These are phyloP conservation scores for Maudiozyma turicensis DNA, from an alignment of 805 yeast species.

Conservation along the genomic window DNA sequence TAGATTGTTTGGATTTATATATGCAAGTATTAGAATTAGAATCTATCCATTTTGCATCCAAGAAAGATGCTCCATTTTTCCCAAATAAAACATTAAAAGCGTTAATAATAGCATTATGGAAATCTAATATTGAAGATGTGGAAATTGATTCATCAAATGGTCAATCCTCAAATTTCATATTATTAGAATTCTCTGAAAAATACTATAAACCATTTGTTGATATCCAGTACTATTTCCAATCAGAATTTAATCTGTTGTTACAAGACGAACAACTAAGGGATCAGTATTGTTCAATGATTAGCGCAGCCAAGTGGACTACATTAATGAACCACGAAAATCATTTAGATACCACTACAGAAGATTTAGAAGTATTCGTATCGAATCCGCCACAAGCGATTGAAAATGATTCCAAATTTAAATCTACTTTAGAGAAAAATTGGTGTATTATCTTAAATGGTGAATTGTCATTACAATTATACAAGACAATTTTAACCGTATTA, in stretches of 20 bases:
- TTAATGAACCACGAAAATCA: constrained; percentile 30
- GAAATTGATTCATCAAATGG: constrained; percentile 39
- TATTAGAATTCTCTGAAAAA: constrained; percentile 46
- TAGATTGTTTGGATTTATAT: constrained; percentile 44
- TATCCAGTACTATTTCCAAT: constrained; percentile 63
- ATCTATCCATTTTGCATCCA: constrained; percentile 41
- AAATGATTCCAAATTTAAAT: constrained; percentile 40
- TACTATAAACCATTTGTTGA: constrained; percentile 60
- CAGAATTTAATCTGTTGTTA: constrained; percentile 32
- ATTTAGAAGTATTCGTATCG: constrained; percentile 31
- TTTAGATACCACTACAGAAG: constrained; percentile 23
- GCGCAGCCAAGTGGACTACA: constrained; percentile 33
- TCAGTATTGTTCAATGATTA: constrained; percentile 8
- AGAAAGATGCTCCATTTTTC: constrained; percentile 47
- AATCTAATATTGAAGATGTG: constrained; percentile 22
- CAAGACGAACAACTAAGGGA: constrained; percentile 18
- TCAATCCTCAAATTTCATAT: constrained; percentile 34
- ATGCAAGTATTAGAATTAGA: constrained; percentile 51
- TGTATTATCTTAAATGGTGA: constrained; percentile 44
- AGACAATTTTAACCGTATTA: constrained; percentile 54
- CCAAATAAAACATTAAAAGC: constrained; percentile 45
- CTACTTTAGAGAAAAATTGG: constrained; percentile 65
- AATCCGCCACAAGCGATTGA: constrained; percentile 40
- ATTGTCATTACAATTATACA: constrained; percentile 47
- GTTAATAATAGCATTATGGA: constrained; percentile 32